Conservation (phyloP, 2,329 filamentous ascomycete species). For the Helotiales sp. region DNA sequence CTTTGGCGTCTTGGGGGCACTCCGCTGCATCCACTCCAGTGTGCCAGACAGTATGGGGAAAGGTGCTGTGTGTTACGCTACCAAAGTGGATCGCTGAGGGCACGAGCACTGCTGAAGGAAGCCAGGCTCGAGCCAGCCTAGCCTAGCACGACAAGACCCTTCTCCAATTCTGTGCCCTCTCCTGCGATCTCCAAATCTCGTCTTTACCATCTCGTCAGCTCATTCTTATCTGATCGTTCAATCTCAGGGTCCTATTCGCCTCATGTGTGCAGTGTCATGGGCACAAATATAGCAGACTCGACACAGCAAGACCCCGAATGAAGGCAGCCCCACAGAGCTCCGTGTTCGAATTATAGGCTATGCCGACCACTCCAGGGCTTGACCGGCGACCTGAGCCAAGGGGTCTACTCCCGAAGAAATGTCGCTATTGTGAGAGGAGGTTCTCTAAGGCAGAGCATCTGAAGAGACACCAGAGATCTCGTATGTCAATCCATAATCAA, state of each 20-base stretch:
- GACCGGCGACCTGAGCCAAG: conserved; percentile 13
- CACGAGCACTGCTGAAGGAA: neutral
- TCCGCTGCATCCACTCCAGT: too few relatives aligned
- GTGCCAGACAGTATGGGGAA: neutral
- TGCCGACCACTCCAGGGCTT: conserved; percentile 14
- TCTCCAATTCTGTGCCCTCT: neutral
- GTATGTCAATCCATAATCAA: conserved; percentile 38
- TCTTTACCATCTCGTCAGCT: neutral
- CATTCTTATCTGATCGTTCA: neutral
- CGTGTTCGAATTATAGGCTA: conserved; percentile 3
- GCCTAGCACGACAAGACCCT: neutral
- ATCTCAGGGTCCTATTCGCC: neutral
- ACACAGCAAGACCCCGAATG: neutral
- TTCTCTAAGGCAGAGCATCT: conserved; percentile 57
- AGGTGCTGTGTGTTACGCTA: neutral
- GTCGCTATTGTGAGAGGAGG: conserved; percentile 50
- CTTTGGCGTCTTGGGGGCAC: conserved; percentile 10
- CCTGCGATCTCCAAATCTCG: neutral
- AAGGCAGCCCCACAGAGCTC: conserved; percentile 9
- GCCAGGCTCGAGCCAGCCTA: neutral
- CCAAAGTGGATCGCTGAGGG: neutral
- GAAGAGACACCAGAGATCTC: conserved; percentile 54
- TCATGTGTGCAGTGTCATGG: conserved; percentile 5
- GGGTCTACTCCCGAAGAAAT: conserved; percentile 40
- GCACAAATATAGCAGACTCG: neutral